phyloP scores from a whole-genome alignment of 2,329 filamentous ascomycete species.

The Chaetomium sp. region DNA sequence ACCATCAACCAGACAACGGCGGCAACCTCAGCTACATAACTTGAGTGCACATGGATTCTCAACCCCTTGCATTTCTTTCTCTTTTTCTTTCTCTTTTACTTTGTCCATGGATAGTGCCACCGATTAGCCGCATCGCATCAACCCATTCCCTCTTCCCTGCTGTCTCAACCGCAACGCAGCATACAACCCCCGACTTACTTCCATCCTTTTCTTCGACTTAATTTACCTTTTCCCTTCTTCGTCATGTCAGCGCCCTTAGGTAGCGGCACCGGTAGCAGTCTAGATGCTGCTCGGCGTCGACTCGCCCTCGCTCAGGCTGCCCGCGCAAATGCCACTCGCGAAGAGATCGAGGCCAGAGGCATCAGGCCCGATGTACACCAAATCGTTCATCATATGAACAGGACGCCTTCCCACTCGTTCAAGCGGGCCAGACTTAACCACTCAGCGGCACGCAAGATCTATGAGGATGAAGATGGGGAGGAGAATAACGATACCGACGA shows the following conservation, averaged over 20 bases:
- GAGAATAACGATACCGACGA: constrained; percentile 1
- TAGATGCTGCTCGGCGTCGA: constrained; percentile 17
- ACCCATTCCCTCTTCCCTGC: not conserved
- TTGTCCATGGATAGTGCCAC: not conserved
- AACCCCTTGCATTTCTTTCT: not conserved
- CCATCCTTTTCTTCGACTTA: not conserved
- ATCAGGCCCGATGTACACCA: constrained; percentile 25
- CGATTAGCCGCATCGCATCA: not conserved
- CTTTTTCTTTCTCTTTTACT: not conserved
- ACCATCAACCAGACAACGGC: not conserved
- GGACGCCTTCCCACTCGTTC: constrained; percentile 14
- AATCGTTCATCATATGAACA: constrained; percentile 27
- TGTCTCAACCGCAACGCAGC: not conserved
- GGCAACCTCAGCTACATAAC: not conserved
- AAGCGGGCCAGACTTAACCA: constrained; percentile 18
- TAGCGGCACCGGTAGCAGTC: not conserved
- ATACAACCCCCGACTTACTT: not conserved
- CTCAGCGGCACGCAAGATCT: constrained; percentile 20
- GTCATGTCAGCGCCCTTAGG: constrained; percentile 9
- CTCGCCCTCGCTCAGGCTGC: constrained; percentile 17
- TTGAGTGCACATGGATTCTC: constrained; percentile 8
- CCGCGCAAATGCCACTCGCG: constrained; percentile 27
- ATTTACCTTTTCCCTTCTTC: not conserved
- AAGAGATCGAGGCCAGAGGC: constrained; percentile 30
- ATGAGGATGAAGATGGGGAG: constrained; percentile 11